Evolutionary conservation across 306 rosid species (phyloP), one percentile per base, ranked within the genome.

Genomic region (Lithocarpus polystachyus): DNA sequence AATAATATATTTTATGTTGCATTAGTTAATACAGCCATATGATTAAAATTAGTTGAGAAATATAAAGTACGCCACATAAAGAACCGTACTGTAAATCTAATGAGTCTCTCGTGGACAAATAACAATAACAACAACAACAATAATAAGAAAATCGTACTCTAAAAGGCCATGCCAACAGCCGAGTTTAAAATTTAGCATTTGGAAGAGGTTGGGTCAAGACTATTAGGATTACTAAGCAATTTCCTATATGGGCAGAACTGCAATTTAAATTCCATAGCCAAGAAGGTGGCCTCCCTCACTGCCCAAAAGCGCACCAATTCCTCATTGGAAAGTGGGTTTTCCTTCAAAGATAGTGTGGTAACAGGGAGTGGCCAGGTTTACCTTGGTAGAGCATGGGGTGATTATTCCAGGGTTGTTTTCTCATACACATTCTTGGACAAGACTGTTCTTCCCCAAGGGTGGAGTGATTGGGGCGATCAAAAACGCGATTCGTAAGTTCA

Each of bases 331-430:
- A 90, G 96, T 86, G 96, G 96, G 67, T 90, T 92, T 79, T 90
- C 94, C 1, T 90, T 92, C 69, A 89, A 85, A 59, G 86, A 84
- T n/a, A 48, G 94, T 70, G 57, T 40, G 1, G 73, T 90, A 10
- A 83, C 88, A 10, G 96, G 97, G 5, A 84, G 82, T 72, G 96
- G 94, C 4, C 88, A 79, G 2, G 80, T 85, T n/a, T 90, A 85
- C 77, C 89, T 92, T 4, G 92, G 97, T 79, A 86, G 97, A 77
- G 94, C 97, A 6, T 92, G 96, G 96, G 92, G 92, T 13, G 91
- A 92, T 71, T 90, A 89, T 80, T 92, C 94, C 3, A 85, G 89
- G 75, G 96, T 92, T 68, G 89, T 92, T 22, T 92, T 88, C 80
- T 90, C 90, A 43, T 89, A 69, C 88, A 86, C 94, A n/a, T 90